phyloP scores from a whole-genome alignment of 1,284 basidiomycete species.

The Sanghuangporus weigelae region DNA sequence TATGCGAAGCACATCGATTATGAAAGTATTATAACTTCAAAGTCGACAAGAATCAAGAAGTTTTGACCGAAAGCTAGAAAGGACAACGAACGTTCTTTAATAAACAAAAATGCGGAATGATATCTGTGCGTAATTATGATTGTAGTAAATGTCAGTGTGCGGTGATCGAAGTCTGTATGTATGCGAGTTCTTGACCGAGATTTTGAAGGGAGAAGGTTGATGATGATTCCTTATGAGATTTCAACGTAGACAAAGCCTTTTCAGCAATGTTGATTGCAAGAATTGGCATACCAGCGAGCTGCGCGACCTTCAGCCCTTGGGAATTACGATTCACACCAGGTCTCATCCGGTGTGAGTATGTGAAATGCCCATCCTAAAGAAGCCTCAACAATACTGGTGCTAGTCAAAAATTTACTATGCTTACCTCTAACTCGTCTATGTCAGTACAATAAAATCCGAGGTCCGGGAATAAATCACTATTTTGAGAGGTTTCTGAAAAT shows the following conservation, averaged over 20 bases:
- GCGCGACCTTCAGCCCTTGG: slow-evolving; percentile 89
- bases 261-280: slow-evolving; percentile 56
- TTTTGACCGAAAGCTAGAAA: no score
- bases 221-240: slow-evolving; percentile 21
- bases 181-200: slow-evolving; percentile 12
- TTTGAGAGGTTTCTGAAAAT: slow-evolving; percentile 36
- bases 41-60: background rate
- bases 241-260: slow-evolving; percentile 40
- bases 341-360: slow-evolving; percentile 78
- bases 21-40: background rate
- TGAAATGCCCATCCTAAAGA: slow-evolving; percentile 62
- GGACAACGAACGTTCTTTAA: no score
- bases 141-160: background rate
- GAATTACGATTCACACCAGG: slow-evolving; percentile 89
- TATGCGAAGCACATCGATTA: background rate
- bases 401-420: slow-evolving; percentile 23
- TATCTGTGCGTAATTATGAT: no score
- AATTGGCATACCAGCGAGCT: slow-evolving; percentile 80
- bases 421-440: slow-evolving; percentile 69
- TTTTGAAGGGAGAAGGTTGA: slow-evolving; percentile 23
- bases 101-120: no score
- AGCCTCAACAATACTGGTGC: background rate
- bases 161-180: slow-evolving; percentile 1
- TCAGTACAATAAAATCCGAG: slow-evolving; percentile 89
- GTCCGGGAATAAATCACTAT: slow-evolving; percentile 44